A percentile compares a stretch with the other conserved stretches of the same genome.
These are phyloP conservation scores for Paecilomyces formosus DNA, from an alignment of 2,329 filamentous ascomycete species.

Conservation along the genomic window DNA sequence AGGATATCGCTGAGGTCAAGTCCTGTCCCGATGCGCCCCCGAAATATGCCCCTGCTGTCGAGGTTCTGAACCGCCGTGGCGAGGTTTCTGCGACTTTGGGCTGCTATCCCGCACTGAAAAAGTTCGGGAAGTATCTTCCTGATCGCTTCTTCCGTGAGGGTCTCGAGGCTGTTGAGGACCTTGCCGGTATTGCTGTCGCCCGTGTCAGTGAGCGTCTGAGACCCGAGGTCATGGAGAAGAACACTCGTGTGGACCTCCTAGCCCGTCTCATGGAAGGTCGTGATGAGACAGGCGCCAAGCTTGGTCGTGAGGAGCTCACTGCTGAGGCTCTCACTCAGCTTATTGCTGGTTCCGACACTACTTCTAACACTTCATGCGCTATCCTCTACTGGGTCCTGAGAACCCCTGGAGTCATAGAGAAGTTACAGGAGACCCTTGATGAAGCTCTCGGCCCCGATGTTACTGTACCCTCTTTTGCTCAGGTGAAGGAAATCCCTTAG, in stretches of 20 bases:
- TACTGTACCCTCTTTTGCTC: conserved; percentile 62
- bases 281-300: conserved; percentile 67
- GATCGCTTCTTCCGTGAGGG: conserved; percentile 76
- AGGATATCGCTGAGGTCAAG: conserved; percentile 69
- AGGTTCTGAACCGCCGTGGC: conserved; percentile 80
- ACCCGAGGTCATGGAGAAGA: conserved; percentile 51
- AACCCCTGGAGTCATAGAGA: conserved; percentile 63
- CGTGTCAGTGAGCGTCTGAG: conserved; percentile 68
- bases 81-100: conserved; percentile 79
- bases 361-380: conserved; percentile 70
- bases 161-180: conserved; percentile 64
- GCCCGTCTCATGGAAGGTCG: conserved; percentile 78
- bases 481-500: conserved; percentile 69
- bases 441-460: conserved; percentile 53
- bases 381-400: conserved; percentile 68
- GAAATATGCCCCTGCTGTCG: conserved; percentile 68
- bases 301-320: conserved; percentile 73
- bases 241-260: conserved; percentile 69
- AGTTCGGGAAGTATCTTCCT: conserved; percentile 71
- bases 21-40: conserved; percentile 53
- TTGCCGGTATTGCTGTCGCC: conserved; percentile 82
- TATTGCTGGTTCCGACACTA: conserved; percentile 62
- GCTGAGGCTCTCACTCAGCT: conserved; percentile 86
- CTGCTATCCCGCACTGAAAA: conserved; percentile 64
- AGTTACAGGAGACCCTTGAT: conserved; percentile 71